Percentiles rank a stretch among this genome's conserved stretches.
phyloP scores from a whole-genome alignment of 306 rosid species.

The Vigna mungo region DNA sequence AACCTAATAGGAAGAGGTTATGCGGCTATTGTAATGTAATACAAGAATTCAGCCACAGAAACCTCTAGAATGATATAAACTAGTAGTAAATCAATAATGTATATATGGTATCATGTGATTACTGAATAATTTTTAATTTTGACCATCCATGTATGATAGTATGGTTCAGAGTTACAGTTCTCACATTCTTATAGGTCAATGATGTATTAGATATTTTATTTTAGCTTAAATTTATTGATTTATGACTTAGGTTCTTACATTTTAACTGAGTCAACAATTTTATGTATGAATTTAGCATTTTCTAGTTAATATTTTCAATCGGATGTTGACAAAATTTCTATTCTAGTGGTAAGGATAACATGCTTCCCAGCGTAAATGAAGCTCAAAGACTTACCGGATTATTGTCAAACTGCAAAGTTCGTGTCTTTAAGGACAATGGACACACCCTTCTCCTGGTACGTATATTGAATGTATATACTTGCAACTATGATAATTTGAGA shows the following conservation, averaged over 20 bases:
- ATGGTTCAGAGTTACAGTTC: neutral
- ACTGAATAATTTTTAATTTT: too few species aligned
- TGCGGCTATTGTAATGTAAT: neutral
- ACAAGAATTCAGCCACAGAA: constrained; percentile 24
- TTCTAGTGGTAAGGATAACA: constrained; percentile 86
- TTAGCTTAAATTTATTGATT: neutral
- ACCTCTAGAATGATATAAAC: neutral
- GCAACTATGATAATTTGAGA: constrained; percentile 7
- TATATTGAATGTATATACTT: constrained; percentile 34
- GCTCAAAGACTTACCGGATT: constrained; percentile 63
- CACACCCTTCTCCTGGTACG: constrained; percentile 95
- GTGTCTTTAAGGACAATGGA: constrained; percentile 78
- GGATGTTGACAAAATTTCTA: constrained; percentile 41
- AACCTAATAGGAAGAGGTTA: neutral
- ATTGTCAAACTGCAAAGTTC: constrained; percentile 69
- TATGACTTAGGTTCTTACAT: neutral
- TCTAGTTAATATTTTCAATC: constrained; percentile 29
- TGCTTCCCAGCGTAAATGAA: constrained; percentile 91
- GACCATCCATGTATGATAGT: too few species aligned
- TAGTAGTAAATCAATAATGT: neutral
- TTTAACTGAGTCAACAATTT: neutral
- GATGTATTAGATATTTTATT: neutral
- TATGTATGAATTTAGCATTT: constrained; percentile 25
- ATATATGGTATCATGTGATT: too few species aligned
- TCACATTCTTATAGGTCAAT: neutral